Evolutionary conservation across 2,329 filamentous ascomycete genomes (phyloP), one percentile per base, ranked within the genome.

Genomic region (Alternaria tenuissima): DNA sequence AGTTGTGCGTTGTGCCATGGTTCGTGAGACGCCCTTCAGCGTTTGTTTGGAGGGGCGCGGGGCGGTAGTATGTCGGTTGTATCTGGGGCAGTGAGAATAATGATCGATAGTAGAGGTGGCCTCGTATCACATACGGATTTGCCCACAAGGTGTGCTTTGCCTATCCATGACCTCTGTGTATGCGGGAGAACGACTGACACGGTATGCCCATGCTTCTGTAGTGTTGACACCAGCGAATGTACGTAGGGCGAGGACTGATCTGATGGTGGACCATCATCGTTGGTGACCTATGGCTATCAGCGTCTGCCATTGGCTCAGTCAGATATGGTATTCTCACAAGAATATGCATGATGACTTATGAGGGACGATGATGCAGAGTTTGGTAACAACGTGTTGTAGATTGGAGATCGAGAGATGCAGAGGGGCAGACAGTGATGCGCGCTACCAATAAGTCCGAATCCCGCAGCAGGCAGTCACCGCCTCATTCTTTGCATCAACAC

Each of bases 81-180:
- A 96, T 65, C 65, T 67, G 51, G 26, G 24, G 28, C 11, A 26
- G 26, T 57, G 20, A 53, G 47, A 30, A 55, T 12, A n/a, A 16
- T 36, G 36, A 22, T 24, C 34, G 24, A 26, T 20, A 9, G 38
- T 16, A 26, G 5, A 28, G 22, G 20, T 39, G 14, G 9, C 24
- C 24, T 57, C 26, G 20, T 32, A 20, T 11, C 24, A 59, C 63
- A 32, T 62, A 68, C 87, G 9, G 91, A 91, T 77, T 94, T 90
- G 57, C 94, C 94, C 71, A 98, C 93, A 74, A 98, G 91, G 80
- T 98, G 95, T 3, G 95, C 95, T 83, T 99, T 99, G 71, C 94
- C 94, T 73, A 99, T 98, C 95, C 95, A 99, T 57, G 93, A 97
- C 64, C 94, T 89, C 81, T 99, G 95, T 7, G 89, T 90, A 78